These are phyloP conservation scores for Lomentospora prolificans DNA, from an alignment of 2,329 filamentous ascomycete genomes.

Conservation along the genomic window DNA sequence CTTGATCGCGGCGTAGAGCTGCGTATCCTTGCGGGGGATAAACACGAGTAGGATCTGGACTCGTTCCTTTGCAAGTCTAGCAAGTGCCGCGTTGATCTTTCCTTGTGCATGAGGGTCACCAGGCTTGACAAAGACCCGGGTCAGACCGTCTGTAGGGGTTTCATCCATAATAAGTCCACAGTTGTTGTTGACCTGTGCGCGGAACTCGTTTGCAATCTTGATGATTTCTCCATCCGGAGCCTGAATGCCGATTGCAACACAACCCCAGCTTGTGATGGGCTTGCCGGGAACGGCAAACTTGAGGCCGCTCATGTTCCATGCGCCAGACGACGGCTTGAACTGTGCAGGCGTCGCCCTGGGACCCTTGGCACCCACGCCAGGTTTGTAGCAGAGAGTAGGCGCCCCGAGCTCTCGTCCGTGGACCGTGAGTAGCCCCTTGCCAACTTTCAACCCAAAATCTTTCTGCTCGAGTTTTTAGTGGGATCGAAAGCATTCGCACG, in stretches of 20 bases:
- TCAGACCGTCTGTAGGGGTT: constrained; percentile 9
- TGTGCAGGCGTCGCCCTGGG: constrained; percentile 4
- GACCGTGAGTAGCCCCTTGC: constrained; percentile 57
- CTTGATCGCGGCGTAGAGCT: constrained; percentile 59
- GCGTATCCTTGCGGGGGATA: constrained; percentile 39
- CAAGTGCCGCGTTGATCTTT: constrained; percentile 11
- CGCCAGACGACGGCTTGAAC: constrained; percentile 36
- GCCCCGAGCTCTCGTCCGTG: constrained; percentile 55
- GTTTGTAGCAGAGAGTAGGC: constrained; percentile 51
- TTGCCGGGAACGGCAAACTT: constrained; percentile 43
- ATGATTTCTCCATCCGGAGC: constrained; percentile 23
- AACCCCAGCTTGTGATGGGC: constrained; percentile 39
- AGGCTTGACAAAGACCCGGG: neutral
- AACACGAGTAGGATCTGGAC: constrained; percentile 50
- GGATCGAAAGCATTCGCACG: too few species aligned
- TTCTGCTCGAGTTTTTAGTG: constrained; percentile 9
- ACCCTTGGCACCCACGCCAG: constrained; percentile 14
- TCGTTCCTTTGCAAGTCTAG: constrained; percentile 8
- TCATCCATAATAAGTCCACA: constrained; percentile 11
- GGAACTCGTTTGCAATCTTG: constrained; percentile 9
- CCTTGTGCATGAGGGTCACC: constrained; percentile 6
- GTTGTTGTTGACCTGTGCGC: constrained; percentile 3
- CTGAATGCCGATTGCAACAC: constrained; percentile 27
- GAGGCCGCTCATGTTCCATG: constrained; percentile 58
- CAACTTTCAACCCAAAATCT: constrained; percentile 55